Conservation (phyloP, 78 protist species). For the Dictyostelium brefeldianum region DNA sequence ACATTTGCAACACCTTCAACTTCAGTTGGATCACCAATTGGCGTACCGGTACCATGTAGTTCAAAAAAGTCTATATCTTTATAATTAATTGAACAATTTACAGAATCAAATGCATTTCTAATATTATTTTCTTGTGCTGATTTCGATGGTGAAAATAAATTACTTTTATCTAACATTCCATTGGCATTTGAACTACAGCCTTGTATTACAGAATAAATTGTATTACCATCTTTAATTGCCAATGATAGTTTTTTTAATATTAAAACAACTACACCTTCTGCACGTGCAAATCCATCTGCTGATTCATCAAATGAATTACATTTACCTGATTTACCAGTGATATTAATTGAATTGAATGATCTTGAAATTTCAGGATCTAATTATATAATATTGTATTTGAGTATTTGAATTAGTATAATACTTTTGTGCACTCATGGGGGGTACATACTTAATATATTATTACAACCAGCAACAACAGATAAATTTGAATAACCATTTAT, state of each 20-base stretch:
- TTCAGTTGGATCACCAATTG: constrained; percentile 75
- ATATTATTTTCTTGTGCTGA: constrained; percentile 22
- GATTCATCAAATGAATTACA: constrained; percentile 85
- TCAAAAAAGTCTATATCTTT: constrained; percentile 78
- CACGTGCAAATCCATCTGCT: constrained; percentile 93
- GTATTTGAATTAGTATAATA: not conserved
- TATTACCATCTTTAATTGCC: constrained; percentile 34
- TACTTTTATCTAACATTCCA: constrained; percentile 81
- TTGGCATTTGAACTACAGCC: constrained; percentile 73
- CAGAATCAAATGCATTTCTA: constrained; percentile 21
- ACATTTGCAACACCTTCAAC: constrained; percentile 23
- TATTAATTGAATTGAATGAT: not conserved
- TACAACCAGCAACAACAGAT: constrained; percentile 89
- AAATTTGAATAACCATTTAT: constrained; percentile 56
- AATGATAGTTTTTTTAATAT: constrained; percentile 45
- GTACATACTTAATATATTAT: constrained; percentile 42
- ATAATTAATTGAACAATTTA: not conserved
- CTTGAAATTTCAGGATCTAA: constrained; percentile 6
- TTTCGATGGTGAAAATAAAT: not conserved
- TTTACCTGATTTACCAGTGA: constrained; percentile 69
- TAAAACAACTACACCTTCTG: constrained; percentile 86
- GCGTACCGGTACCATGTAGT: constrained; percentile 93
- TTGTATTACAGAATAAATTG: constrained; percentile 62
- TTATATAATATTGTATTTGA: no score
- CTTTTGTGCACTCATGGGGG: not conserved